Base-by-base conservation (phyloP, 176 grass and related monocot species). In the Microstegium vimineum region DNA sequence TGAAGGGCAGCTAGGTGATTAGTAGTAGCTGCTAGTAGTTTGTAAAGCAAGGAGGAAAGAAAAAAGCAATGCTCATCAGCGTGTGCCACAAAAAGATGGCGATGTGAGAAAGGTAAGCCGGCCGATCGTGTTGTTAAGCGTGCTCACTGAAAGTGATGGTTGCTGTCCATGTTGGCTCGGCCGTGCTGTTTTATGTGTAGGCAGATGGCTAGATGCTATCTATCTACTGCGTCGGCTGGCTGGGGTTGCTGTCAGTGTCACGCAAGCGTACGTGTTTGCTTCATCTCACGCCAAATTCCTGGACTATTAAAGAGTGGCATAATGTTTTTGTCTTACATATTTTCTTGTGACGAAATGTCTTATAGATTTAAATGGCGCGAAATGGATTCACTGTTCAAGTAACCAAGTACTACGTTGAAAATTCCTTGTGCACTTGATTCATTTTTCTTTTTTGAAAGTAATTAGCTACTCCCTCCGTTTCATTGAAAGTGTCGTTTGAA, bases 61-160 rank as follows among this genome's bases (percentile, higher is more conserved):
- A 27, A 23, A 52, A 85, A 26, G 51, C 71, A 16, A 63, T 1
- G 59, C 17, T n/a, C 33, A 82, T 64, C 17, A 66, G 57, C 27
- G 26, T 30, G 60, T 62, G 60, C 12, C 47, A 62, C 70, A 16
- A 41, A 89, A 70, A 63, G 63, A 75, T 81, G 38, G 9, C 22
- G 47, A 32, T 38, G 12, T 11, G 59, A 57, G 69, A 37, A 68
- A 88, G 70, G 60, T 25, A 43, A 60, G 43, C n/a, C n/a, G n/a
- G n/a, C n/a, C 52, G 41, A 69, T 3, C 57, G 37, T 11, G 43
- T 18, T 76, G 17, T 30, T 20, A 72, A 46, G 69, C 33, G 16
- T 76, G 72, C 69, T 66, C 35, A 36, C 82, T 85, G 82, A 81
- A 89, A 85, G 87, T 22, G 87, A 82, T 81, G 9, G 63, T 7